A percentile compares a stretch with the other conserved stretches of the same genome.
phyloP scores from a whole-genome alignment of 331 rosid species.

The Saraca asoca region DNA sequence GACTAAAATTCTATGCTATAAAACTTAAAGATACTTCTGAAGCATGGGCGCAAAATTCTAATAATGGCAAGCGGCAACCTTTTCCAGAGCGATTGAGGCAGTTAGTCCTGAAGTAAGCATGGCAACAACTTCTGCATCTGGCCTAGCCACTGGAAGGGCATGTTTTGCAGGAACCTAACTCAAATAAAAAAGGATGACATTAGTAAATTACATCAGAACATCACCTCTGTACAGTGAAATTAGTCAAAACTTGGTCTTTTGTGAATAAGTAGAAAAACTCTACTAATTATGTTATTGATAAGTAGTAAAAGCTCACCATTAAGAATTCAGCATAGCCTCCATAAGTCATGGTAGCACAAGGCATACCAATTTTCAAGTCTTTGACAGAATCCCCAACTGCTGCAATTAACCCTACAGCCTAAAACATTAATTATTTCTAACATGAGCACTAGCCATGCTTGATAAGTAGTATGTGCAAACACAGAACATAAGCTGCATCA shows the following conservation, averaged over 20 bases:
- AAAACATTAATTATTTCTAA: slow-evolving; percentile 32
- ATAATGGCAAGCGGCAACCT: slow-evolving; percentile 54
- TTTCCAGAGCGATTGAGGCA: slow-evolving; percentile 88
- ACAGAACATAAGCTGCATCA: slow-evolving; percentile 8
- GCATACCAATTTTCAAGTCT: slow-evolving; percentile 75
- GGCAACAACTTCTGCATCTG: slow-evolving; percentile 97
- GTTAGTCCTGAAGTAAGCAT: slow-evolving; percentile 98
- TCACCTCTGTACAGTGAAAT: slow-evolving; percentile 22
- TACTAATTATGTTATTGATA: neutral
- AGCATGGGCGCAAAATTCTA: slow-evolving; percentile 21
- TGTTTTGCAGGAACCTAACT: slow-evolving; percentile 79
- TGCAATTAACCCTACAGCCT: slow-evolving; percentile 91
- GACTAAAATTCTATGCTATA: slow-evolving; percentile 2
- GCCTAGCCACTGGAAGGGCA: slow-evolving; percentile 86
- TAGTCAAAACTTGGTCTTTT: slow-evolving; percentile 9
- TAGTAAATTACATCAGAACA: slow-evolving; percentile 15
- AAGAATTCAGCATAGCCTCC: slow-evolving; percentile 91
- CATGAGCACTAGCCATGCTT: slow-evolving; percentile 24
- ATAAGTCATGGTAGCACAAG: slow-evolving; percentile 85
- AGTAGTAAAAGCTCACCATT: slow-evolving; percentile 42
- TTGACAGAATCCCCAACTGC: slow-evolving; percentile 81
- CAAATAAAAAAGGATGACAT: slow-evolving; percentile 29
- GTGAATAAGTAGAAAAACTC: slow-evolving; percentile 7
- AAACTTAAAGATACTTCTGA: slow-evolving; percentile 17
- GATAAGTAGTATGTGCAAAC: slow-evolving; percentile 24